Base-by-base conservation (phyloP, 352 stramenopile genomes). In the Phytophthora niederhauseri region DNA sequence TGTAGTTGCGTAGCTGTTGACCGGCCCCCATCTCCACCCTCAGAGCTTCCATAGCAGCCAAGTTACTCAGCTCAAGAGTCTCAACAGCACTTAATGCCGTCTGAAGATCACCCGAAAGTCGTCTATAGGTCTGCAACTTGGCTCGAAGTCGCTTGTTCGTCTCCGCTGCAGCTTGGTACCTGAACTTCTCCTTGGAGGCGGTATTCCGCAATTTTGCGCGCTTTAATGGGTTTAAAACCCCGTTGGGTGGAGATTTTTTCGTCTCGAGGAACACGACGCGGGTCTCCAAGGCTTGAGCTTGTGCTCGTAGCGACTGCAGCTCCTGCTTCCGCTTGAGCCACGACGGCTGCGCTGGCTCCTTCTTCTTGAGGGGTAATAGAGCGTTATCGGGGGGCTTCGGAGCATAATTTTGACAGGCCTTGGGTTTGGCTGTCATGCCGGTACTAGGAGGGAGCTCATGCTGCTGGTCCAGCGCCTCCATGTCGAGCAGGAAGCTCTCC, bases 401-500 rank as follows among this genome's bases (percentile, higher is more conserved):
- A 9, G 11, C 12, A 45, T n/a, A 19, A 45, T 12, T 45, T 15
- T 15, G 36, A 9, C 36, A 45, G 36, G 1, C 7, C 15, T 15
- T n/a, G 36, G 36, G 4, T 12, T n/a, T 5, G 1, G 15, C 0
- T 45, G 36, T 45, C 8, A 3, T 19, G 12, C 7, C 36, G 0
- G 7, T n/a, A 45, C 12, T 45, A 45, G 11, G 36, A 45, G 12
- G 15, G 36, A n/a, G 36, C 1, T 45, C 8, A 7, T 45, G 26
- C n/a, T 43, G 26, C n/a, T 34, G 36, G 15, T 69, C 66, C 0
- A 73, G 66, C 12, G 60, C 48, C 1, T 69, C 54, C 66, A 69
- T 73, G 17, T 73, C 66, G 15, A 48, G 36, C 19, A 73, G 54
- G 56, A 73, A 73, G 41, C 54, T 61, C 28, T 73, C 66, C 34